Evolutionary conservation across 768 basidiomycete genomes (phyloP), one percentile per base, ranked within the genome.

Genomic region (Goffeauzyma gilvescens): DNA sequence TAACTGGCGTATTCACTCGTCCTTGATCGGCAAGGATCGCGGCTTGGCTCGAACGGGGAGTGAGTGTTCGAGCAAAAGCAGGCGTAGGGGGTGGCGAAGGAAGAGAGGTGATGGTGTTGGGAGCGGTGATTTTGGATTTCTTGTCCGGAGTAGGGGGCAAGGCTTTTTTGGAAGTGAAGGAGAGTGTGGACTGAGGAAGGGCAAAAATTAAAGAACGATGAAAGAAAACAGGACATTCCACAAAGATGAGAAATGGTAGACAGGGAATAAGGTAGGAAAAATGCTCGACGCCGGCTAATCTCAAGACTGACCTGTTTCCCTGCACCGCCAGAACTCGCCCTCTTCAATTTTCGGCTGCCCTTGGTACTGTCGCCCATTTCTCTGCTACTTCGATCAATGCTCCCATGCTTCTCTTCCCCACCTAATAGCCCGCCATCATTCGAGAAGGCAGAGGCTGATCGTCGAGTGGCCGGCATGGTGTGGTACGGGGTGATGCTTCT

Each of bases 181-280:
- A 32, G 0, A 58, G 48, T 4, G 50, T 58, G 2, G 56, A 54
- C 56, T 58, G 40, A 4, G 38, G 15, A 41, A 39, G 32, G 13
- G 26, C 23, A 12, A 10, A 42, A 12, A 9, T 2, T 14, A 37
- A 35, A 41, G 10, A 22, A 17, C 14, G 33, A 24, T 25, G 48
- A 25, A 12, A 33, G 35, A 30, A 30, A 30, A 9, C 28, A 30
- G 28, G 9, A 9, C n/a, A 9, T 30, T n/a, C n/a, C n/a, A n/a
- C n/a, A n/a, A n/a, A n/a, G n/a, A n/a, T n/a, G n/a, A n/a, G n/a
- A n/a, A n/a, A n/a, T n/a, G n/a, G n/a, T n/a, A n/a, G n/a, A n/a
- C n/a, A n/a, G n/a, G n/a, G 28, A n/a, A 9, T 30, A 9, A 9
- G 9, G 28, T 9, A 9, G 9, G 9, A n/a, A n/a, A 30, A 30